Base-by-base conservation (phyloP, 1,139 yeast species). In the Pichia sp. region DNA sequence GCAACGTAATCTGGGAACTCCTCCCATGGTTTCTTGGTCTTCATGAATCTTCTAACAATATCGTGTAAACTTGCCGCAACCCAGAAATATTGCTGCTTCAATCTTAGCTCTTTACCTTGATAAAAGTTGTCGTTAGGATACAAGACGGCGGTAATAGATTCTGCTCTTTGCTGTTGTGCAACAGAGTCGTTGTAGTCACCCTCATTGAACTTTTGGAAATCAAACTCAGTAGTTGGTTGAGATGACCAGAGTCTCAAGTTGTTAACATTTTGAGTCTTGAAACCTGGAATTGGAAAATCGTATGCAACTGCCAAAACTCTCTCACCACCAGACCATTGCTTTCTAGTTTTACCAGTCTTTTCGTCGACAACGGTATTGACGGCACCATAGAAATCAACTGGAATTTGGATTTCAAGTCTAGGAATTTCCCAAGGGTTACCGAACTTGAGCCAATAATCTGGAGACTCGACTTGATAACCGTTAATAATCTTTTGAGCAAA, bases 71-170 rank as follows among this genome's bases (percentile, higher is more conserved):
- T 84, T 31, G 96, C 96, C 35, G 94, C 80, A 38, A 88, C 95
- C 97, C 97, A 88, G 62, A 88, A 88, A 63, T 85, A 88, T 62
- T 88, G 96, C 64, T 88, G 96, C 62, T 87, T 88, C 59, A 88
- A 74, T 59, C 97, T 77, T 55, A 88, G 70, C 56, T 85, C 95
- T 62, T 88, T 88, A 51, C 97, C 97, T 46, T 77, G 73, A 55
- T 84, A 82, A 58, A 87, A 87, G 60, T 87, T 87, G 59, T 87
- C 96, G 60, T 87, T 87, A 42, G 96, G 96, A 60, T 87, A 87
- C 54, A 86, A 67, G 12, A 86, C 96, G 5, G 96, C 84, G 26
- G 96, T 85, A 49, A 88, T 84, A 19, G 94, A 79, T 59, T 86
- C 96, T 3, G 96, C 96, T 42, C 75, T 68, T 60, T 86, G 95